Base-by-base conservation (phyloP, 768 basidiomycete species). In the Trametes cingulata region DNA sequence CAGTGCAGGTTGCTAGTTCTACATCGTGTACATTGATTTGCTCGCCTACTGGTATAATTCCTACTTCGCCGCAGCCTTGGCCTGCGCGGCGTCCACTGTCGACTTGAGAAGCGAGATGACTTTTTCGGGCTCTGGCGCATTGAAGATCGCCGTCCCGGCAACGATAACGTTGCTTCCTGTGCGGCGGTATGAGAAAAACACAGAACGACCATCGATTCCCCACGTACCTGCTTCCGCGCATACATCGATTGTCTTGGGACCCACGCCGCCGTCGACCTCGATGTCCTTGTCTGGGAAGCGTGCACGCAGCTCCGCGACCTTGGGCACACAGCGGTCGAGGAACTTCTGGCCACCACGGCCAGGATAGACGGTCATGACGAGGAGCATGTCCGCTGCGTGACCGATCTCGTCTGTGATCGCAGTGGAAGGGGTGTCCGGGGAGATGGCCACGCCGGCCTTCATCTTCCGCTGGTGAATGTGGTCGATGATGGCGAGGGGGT, bases 301-400 rank as follows among this genome's bases (percentile, higher is more conserved):
- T 36, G 80, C 78, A 15, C 97, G 89, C 58, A 98, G 85, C 71
- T 97, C 93, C 22, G 88, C 76, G 15, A 98, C 94, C 77, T 99
- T 98, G 64, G 90, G 87, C 25, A 98, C 85, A 71, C 95, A 98
- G 66, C 90, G 83, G 9, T 93, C 89, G 67, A 98, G 77, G 74
- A 99, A 98, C 74, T 96, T 98, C 73, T 99, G 97, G 3, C 97
- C 97, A 29, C 97, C 97, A 6, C 86, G 86, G 39, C 96, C 96
- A 45, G 95, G 96, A 70, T 93, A 88, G 24, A 99, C 95, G 9
- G 96, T 98, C 96, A 98, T 98, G 67, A 98, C 95, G 62, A 98
- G 85, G 35, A 98, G 82, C 91, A 98, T 93, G 72, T 98, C 95
- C 6, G 89, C 94, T 5, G 83, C 84, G 13, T 85, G 68, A n/a